Conservation (phyloP, 805 yeast genomes). For the Metschnikowia koreensis region DNA sequence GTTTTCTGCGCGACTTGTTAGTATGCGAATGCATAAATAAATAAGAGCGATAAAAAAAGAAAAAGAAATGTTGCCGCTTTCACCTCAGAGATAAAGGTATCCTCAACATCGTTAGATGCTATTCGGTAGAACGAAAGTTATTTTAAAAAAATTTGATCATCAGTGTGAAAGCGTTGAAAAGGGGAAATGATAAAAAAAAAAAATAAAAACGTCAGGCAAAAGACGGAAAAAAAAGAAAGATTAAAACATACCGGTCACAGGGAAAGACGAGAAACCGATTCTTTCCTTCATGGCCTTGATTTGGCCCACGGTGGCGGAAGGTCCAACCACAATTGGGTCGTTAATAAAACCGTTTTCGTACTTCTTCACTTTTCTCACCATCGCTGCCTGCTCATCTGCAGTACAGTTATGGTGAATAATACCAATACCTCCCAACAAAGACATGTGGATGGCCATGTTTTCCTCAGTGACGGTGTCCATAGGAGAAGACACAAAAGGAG, state of each 20-base stretch:
- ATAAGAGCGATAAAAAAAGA: no score
- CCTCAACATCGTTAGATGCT: slow-evolving; percentile 97
- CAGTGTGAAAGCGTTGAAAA: slow-evolving; percentile 28
- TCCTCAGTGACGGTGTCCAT: slow-evolving; percentile 99
- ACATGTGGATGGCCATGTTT: slow-evolving; percentile 98
- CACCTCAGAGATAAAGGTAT: slow-evolving; percentile 41
- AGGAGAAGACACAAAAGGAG: slow-evolving; percentile 97
- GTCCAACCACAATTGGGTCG: slow-evolving; percentile 85
- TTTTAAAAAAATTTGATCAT: slow-evolving; percentile 49
- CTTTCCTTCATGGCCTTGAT: slow-evolving; percentile 65
- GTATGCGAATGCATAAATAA: slow-evolving; percentile 5
- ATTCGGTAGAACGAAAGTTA: slow-evolving; percentile 99
- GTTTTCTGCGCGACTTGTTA: slow-evolving; percentile 50
- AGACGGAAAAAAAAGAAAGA: slow-evolving; percentile 6
- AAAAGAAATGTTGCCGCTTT: neutral
- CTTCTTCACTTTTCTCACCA: slow-evolving; percentile 96
- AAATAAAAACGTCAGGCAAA: slow-evolving; percentile 2
- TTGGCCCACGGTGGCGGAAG: slow-evolving; percentile 74
- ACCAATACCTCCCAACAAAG: slow-evolving; percentile 98
- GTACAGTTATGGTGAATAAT: slow-evolving; percentile 97
- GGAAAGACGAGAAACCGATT: slow-evolving; percentile 95
- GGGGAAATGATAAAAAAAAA: neutral
- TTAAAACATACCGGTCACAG: slow-evolving; percentile 92
- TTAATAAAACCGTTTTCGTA: slow-evolving; percentile 97
- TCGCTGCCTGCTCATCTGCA: slow-evolving; percentile 95